Conservation (phyloP, 164 flowering plant species). For the Stephania japonica region DNA sequence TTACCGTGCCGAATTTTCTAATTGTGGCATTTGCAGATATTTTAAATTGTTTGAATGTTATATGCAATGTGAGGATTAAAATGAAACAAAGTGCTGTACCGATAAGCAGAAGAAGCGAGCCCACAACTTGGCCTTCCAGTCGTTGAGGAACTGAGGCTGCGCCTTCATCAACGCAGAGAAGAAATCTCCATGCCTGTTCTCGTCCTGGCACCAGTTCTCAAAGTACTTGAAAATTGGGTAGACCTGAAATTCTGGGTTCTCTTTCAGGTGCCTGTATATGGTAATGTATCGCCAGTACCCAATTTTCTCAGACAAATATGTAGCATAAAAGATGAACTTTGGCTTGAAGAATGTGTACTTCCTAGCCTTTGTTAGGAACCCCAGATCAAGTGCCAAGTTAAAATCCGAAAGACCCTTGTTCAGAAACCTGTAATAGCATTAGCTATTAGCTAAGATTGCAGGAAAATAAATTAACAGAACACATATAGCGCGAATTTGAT, state of each 20-base stretch:
- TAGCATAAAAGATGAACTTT: constrained; percentile 95
- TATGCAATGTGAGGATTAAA: neutral
- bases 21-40: too few relatives aligned
- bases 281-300: constrained; percentile 99
- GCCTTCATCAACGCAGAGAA: constrained; percentile 98
- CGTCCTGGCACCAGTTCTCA: constrained; percentile 99
- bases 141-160: constrained; percentile 96
- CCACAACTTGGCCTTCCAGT: constrained; percentile 98
- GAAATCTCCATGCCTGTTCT: constrained; percentile 98
- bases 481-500: too few relatives aligned
- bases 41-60: too few relatives aligned
- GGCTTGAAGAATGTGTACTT: constrained; percentile 99
- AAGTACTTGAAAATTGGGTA: constrained; percentile 98
- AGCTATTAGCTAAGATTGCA: too few relatives aligned
- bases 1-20: too few relatives aligned
- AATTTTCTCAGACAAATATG: constrained; percentile 93
- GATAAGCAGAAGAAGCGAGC: constrained; percentile 93
- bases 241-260: constrained; percentile 78
- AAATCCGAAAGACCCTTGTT: constrained; percentile 99
- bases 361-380: constrained; percentile 96
- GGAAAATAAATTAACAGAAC: too few relatives aligned
- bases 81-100: constrained; percentile 33
- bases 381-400: constrained; percentile 91
- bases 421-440: constrained; percentile 58
- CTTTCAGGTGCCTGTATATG: constrained; percentile 89